Evolutionary conservation across 495 filamentous ascomycete genomes (phyloP), one percentile per base, ranked within the genome.

Genomic region (Podospora comata): DNA sequence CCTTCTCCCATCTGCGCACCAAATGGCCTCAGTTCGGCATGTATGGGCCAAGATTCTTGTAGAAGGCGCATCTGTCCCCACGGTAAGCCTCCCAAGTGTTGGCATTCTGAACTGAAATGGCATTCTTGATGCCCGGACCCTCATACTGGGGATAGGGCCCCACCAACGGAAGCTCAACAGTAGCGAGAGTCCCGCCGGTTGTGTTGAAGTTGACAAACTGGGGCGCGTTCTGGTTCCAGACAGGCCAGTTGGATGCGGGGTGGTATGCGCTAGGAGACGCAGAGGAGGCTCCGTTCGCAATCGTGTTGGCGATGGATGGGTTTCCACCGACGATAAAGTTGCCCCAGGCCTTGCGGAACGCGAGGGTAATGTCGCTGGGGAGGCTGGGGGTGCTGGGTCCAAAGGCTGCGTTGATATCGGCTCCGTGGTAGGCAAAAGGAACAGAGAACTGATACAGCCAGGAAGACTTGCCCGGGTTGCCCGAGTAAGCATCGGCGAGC

Each of bases 361-460:
- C 75, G 39, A 67, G 66, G 1, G 58, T 65, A 18, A 82, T 76
- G 30, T 78, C 79, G 20, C 19, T 28, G 20, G 66, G 64, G 18
- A 71, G 71, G 70, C 73, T 75, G 11, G 73, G 70, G 11, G 65
- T 63, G 3, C 30, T 63, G 5, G 73, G 78, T 30, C 80, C 83
- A 71, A 88, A 87, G 70, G 86, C 88, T 2, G 76, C 82, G 15
- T 67, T 58, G 15, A 88, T 64, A 61, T 91, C 88, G 20, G 79
- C 73, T 56, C 82, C 84, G 77, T 90, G 88, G n/a, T 74, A 81
- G 18, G 86, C 85, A 23, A 84, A 81, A 0, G 84, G 83, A 1
- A 87, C 83, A n/a, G 82, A 86, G 74, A 86, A 90, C 75, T 90
- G 84, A 69, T 89, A 90, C 53, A 85, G 83, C 78, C 81, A 90